Evolutionary conservation across 257 asterid species (phyloP).

Genomic region (Leptodermis oblonga): DNA sequence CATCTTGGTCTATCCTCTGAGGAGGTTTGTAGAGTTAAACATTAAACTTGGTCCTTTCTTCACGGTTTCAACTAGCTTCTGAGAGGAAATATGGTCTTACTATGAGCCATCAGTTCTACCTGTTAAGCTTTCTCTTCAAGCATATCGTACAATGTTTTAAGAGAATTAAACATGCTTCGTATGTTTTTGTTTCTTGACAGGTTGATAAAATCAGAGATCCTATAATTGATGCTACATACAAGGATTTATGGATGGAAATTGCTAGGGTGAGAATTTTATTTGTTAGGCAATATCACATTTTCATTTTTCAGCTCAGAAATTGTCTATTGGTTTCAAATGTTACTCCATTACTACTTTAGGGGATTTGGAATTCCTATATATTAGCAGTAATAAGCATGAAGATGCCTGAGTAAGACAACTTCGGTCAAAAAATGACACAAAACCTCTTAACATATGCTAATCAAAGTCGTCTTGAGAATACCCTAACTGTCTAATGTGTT

Average conservation of each 20-base stretch:
- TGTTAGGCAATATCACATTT: background rate
- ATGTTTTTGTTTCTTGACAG: constrained; percentile 32
- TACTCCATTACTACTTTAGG: too few relatives aligned
- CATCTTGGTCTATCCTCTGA: constrained; percentile 65
- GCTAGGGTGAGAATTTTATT: constrained; percentile 53
- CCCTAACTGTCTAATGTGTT: background rate
- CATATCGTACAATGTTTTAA: background rate
- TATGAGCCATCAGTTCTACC: background rate
- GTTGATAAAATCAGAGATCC: constrained; percentile 66
- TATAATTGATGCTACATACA: constrained; percentile 59
- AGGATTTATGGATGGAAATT: constrained; percentile 60
- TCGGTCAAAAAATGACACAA: too few relatives aligned
- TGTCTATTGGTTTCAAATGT: too few relatives aligned
- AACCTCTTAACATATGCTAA: too few relatives aligned
- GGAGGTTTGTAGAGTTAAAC: constrained; percentile 49
- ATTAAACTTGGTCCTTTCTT: background rate
- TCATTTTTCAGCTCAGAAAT: background rate
- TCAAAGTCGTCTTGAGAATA: too few relatives aligned
- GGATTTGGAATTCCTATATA: too few relatives aligned
- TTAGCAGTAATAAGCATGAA: background rate
- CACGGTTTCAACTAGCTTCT: constrained; percentile 1
- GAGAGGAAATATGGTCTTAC: background rate
- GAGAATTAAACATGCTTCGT: too few relatives aligned
- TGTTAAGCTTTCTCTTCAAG: background rate
- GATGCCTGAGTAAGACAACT: background rate